phyloP scores from a whole-genome alignment of 495 filamentous ascomycete species.

The Cercophora samala region DNA sequence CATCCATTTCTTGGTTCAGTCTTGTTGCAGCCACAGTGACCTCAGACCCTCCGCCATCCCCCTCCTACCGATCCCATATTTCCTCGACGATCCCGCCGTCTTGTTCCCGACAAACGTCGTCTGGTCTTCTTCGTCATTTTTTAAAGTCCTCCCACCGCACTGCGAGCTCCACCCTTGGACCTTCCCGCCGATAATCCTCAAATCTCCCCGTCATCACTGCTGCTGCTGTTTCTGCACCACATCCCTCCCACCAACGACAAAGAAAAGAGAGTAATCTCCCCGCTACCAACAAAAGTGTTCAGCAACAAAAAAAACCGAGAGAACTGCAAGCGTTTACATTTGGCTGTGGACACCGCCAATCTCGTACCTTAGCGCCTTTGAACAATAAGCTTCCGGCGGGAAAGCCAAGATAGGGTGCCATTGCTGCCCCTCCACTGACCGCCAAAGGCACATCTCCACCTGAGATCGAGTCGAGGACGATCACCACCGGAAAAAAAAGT shows the following conservation, averaged over 20 bases:
- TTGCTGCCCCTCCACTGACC: not conserved
- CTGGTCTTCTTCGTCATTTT: not conserved
- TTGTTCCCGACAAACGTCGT: conserved; percentile 11
- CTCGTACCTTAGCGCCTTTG: not conserved
- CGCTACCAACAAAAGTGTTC: no score
- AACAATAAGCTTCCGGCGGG: not conserved
- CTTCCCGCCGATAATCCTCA: not conserved
- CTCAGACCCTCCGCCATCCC: conserved; percentile 16
- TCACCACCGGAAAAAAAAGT: not conserved
- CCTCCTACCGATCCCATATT: conserved; percentile 16
- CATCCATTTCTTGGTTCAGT: conserved; percentile 27
- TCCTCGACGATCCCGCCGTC: conserved; percentile 19
- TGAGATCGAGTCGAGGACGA: not conserved
- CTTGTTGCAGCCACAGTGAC: conserved; percentile 29
- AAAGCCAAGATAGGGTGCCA: conserved; percentile 8
- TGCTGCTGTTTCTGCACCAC: not conserved
- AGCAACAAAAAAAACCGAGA: not conserved
- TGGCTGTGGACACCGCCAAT: not conserved
- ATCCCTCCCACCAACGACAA: no score
- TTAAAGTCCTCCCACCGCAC: not conserved
- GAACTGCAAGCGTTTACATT: not conserved
- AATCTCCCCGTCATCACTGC: not conserved
- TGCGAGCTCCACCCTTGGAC: not conserved
- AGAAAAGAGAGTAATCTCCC: no score
- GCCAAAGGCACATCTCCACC: not conserved